A percentile compares a stretch with the other conserved stretches of the same genome.
phyloP scores from a whole-genome alignment of 1,139 yeast species.

The Sugiyamaella xylanicola region DNA sequence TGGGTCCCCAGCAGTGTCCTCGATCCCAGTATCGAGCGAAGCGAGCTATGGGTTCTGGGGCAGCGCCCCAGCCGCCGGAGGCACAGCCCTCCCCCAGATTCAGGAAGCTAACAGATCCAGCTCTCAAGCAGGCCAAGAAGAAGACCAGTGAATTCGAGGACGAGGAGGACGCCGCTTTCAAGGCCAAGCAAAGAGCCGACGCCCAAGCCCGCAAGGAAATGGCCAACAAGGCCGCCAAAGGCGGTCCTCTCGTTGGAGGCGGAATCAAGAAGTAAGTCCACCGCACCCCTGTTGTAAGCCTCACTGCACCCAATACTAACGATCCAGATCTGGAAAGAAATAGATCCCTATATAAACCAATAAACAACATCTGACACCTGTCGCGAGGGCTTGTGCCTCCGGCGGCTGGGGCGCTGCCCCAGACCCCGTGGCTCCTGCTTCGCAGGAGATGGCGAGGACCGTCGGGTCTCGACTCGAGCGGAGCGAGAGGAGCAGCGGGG shows the following conservation, averaged over 20 bases:
- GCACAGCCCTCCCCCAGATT: background rate
- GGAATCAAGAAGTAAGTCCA: constrained; percentile 79
- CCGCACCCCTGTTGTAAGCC: background rate
- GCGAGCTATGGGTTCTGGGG: constrained; percentile 2
- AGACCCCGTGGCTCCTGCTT: background rate
- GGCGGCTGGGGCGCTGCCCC: background rate
- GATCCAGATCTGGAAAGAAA: constrained; percentile 19
- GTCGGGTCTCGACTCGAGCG: no score
- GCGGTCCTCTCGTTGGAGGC: constrained; percentile 90
- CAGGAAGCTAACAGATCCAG: constrained; percentile 27
- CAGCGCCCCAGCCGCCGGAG: constrained; percentile 4
- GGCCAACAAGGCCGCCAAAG: constrained; percentile 83
- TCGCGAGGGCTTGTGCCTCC: background rate
- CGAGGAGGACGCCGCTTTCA: constrained; percentile 87
- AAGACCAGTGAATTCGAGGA: constrained; percentile 72
- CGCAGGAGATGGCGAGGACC: background rate
- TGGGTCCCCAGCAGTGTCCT: no score
- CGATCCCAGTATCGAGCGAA: background rate
- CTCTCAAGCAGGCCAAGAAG: constrained; percentile 51
- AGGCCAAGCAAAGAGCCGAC: constrained; percentile 92
- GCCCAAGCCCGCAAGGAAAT: constrained; percentile 90
- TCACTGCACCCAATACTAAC: constrained; percentile 8
- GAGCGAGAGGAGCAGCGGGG: background rate
- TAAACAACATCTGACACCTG: background rate
- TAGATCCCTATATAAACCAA: constrained; percentile 2